These are phyloP conservation scores for Cetraspora pellucida DNA, from an alignment of 192 early-diverging fungal species.

Conservation along the genomic window DNA sequence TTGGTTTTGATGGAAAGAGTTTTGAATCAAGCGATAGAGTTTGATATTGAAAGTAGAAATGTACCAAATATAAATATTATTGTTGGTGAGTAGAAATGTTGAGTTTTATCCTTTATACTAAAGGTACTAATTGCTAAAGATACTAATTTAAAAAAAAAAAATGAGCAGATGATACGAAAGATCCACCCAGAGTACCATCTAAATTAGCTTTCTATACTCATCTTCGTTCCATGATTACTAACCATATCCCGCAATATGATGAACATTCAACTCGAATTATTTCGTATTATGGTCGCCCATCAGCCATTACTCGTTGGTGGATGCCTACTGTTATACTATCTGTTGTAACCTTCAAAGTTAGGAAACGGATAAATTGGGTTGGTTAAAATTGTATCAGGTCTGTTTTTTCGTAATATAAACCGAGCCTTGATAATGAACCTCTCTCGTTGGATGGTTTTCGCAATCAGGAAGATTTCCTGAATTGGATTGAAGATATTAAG, in stretches of 20 bases:
- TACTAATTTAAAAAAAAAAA: slow-evolving; percentile 6
- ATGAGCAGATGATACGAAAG: slow-evolving; percentile 28
- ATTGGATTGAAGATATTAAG: slow-evolving; percentile 51
- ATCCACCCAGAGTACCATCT: slow-evolving; percentile 19
- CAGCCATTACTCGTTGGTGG: slow-evolving; percentile 68
- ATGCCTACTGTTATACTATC: slow-evolving; percentile 53
- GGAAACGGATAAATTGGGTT: slow-evolving; percentile 47
- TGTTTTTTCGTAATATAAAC: background rate
- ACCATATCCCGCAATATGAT: slow-evolving; percentile 42
- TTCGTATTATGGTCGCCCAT: slow-evolving; percentile 57
- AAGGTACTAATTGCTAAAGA: background rate
- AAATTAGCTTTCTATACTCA: slow-evolving; percentile 29
- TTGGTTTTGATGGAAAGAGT: slow-evolving; percentile 16
- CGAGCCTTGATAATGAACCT: background rate
- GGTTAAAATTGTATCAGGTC: background rate
- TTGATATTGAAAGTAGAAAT: slow-evolving; percentile 24
- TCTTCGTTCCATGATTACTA: slow-evolving; percentile 42
- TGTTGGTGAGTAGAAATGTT: slow-evolving; percentile 37
- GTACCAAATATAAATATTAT: slow-evolving; percentile 31
- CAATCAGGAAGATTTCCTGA: slow-evolving; percentile 54
- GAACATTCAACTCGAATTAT: slow-evolving; percentile 38
- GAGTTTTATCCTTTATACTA: background rate
- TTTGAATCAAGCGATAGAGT: background rate
- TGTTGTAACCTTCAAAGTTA: slow-evolving; percentile 48
- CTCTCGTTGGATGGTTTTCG: slow-evolving; percentile 26